Percentiles rank a stretch among this genome's conserved stretches.
Conservation (phyloP, 257 asterid genomes). For the Gentiana macrophylla region DNA sequence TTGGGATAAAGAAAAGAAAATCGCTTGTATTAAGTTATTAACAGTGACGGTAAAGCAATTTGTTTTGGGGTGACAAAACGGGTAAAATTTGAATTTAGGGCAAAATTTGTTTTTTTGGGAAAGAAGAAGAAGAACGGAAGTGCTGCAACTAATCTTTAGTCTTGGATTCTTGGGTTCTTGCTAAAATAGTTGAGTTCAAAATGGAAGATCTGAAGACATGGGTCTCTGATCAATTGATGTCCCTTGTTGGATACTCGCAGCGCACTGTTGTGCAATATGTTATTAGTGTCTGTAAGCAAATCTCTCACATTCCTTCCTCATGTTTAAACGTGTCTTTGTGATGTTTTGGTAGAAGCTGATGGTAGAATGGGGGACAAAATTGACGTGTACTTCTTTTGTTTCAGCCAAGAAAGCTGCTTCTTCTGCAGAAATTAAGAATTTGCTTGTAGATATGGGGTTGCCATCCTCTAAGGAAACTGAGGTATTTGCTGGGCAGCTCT, state of each 20-base stretch:
- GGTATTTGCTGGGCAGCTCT: constrained; percentile 62
- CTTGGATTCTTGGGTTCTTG: no score
- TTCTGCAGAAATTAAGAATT: constrained; percentile 55
- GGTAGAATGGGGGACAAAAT: background rate
- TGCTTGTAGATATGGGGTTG: constrained; percentile 52
- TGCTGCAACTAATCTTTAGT: no score
- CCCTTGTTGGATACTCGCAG: constrained; percentile 72
- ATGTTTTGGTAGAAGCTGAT: background rate
- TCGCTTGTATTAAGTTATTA: no score
- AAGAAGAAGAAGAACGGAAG: no score
- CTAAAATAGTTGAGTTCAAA: no score
- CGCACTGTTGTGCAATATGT: constrained; percentile 57
- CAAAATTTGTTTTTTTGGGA: no score
- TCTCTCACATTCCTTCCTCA: background rate
- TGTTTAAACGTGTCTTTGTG: no score
- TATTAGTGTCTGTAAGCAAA: constrained; percentile 41
- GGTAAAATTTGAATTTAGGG: no score
- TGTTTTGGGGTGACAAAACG: no score
- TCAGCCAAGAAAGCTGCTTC: constrained; percentile 87
- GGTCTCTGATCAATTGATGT: constrained; percentile 69
- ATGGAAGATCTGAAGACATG: constrained; percentile 72
- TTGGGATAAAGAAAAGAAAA: no score
- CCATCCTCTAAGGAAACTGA: constrained; percentile 49
- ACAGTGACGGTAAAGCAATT: no score
- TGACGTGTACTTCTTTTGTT: constrained; percentile 5